phyloP scores from a whole-genome alignment of 768 basidiomycete genomes.

The Cubamyces lactineus region DNA sequence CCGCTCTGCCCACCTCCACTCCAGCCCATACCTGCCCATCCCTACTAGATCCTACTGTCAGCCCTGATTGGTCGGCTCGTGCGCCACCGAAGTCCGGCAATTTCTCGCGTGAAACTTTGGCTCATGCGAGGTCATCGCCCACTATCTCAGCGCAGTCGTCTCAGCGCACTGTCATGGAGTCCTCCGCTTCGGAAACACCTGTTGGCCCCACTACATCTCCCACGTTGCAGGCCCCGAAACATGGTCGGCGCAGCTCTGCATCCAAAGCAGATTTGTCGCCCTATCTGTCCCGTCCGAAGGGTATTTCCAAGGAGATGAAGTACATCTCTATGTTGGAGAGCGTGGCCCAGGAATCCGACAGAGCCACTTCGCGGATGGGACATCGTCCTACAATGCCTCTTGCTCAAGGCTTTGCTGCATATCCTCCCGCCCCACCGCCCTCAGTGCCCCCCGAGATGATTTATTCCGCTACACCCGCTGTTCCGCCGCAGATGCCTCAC shows the following conservation, averaged over 20 bases:
- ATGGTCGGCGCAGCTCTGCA: constrained; percentile 47
- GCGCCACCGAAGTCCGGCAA: constrained; percentile 7
- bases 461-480: constrained; percentile 38
- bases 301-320: constrained; percentile 63
- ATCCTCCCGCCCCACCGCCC: constrained; percentile 20
- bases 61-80: constrained; percentile 21
- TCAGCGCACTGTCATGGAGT: background rate
- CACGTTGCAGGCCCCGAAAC: background rate
- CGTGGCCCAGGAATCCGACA: constrained; percentile 74
- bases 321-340: constrained; percentile 73
- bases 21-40: background rate
- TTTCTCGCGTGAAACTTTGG: background rate
- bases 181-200: background rate
- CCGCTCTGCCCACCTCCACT: background rate
- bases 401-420: background rate
- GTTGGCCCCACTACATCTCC: background rate
- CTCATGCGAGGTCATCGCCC: constrained; percentile 14
- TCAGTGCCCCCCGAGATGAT: constrained; percentile 38
- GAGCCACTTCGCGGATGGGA: constrained; percentile 41
- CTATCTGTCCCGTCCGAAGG: constrained; percentile 59
- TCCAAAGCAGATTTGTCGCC: constrained; percentile 68
- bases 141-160: background rate
- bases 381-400: constrained; percentile 8
- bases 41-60: constrained; percentile 2
- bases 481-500: constrained; percentile 1